phyloP scores from a whole-genome alignment of 768 basidiomycete genomes.

The Candolleomyces aberdarensis region DNA sequence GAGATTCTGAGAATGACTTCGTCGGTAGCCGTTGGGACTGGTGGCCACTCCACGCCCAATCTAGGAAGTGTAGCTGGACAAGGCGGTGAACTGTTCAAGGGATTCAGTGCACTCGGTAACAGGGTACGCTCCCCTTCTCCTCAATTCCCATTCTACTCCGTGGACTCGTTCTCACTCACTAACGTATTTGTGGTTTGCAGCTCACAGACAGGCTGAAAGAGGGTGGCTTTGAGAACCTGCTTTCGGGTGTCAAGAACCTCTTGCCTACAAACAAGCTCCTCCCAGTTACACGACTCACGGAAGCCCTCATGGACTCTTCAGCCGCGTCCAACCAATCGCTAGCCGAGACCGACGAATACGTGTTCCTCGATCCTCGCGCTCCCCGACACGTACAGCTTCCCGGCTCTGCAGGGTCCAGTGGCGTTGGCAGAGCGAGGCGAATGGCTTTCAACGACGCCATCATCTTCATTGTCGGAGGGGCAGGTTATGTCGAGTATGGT shows the following conservation, averaged over 20 bases:
- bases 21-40: conserved; percentile 50
- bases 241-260: conserved; percentile 98
- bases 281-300: conserved; percentile 87
- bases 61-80: conserved; percentile 57
- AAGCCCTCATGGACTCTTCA: conserved; percentile 97
- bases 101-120: conserved; percentile 90
- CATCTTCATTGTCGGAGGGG: conserved; percentile 95
- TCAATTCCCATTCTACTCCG: neutral
- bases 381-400: conserved; percentile 55
- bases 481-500: conserved; percentile 95
- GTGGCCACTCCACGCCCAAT: conserved; percentile 64
- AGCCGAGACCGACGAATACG: conserved; percentile 93
- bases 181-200: conserved; percentile 34
- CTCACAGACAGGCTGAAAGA: conserved; percentile 92
- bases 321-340: conserved; percentile 91
- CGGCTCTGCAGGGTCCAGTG: conserved; percentile 50
- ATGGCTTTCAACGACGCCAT: conserved; percentile 88
- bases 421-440: conserved; percentile 35
- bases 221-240: conserved; percentile 93
- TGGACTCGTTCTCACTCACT: no score
- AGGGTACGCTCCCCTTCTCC: conserved; percentile 47
- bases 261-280: conserved; percentile 92
- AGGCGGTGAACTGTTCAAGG: conserved; percentile 88
- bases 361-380: conserved; percentile 90
- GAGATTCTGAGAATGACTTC: conserved; percentile 93